Evolutionary conservation across 2,329 filamentous ascomycete genomes (phyloP), one percentile per base, ranked within the genome.

Genomic region (Septoria petroselini): DNA sequence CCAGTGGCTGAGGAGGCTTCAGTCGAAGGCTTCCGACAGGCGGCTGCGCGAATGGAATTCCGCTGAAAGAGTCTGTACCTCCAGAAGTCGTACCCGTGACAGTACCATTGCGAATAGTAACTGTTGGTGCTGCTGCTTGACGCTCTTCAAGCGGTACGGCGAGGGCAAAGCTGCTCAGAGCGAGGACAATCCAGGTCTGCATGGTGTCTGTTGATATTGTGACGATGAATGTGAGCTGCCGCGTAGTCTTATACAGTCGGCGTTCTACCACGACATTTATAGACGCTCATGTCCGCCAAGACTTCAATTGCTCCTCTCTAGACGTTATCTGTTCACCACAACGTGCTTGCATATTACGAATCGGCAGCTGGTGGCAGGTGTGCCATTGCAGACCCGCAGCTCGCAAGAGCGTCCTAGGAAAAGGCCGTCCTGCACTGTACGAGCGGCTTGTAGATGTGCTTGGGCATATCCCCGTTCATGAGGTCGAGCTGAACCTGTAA

Each of bases 21-120:
- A 93, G 76, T 12, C 88, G 82, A 18, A 88, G 72, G 2, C 73
- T 65, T 0, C 84, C 85, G 0, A 27, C 23, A 5, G 23, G 23
- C 5, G 23, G 23, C 9, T 27, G 23, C 9, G 23, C 23, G 23
- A 27, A 27, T 9, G 23, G 23, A 9, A 93, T 88, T 17, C 83
- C 86, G 48, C 78, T 81, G 71, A 88, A 91, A 19, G 74, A 79
- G 50, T 91, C 86, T 15, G 88, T 75, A 19, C 69, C 68, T 2
- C 65, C 60, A 2, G 67, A 63, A 52, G 58, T 68, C 48, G 64
- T 66, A 30, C 81, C 82, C 34, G 77, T 65, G 27, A 86, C 70
- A 3, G 77, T 84, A 30, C 80, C 82, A 35, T 77, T 74, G 1
- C 76, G 68, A 29, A 82, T 76, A 12, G 74, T 69, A 2, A 53